Evolutionary conservation across 371 early-diverging fungal genomes (phyloP), one percentile per base, ranked within the genome.

Genomic region (Paraphysoderma sedebokerense): DNA sequence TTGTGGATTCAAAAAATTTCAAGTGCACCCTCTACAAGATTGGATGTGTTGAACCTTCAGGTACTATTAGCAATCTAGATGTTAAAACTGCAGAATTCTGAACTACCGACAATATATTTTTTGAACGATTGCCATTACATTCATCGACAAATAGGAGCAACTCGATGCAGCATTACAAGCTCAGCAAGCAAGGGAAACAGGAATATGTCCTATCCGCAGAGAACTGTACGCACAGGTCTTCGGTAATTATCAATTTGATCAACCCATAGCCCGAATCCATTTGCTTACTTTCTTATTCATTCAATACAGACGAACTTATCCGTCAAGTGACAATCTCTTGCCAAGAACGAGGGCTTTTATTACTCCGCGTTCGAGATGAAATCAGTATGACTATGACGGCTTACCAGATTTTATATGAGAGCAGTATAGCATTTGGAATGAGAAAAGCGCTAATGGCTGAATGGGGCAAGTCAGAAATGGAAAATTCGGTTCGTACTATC

Each of bases 301-400:
- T 5, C 29, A 6, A 41, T 1, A 15, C 4, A 67, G 70, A 72
- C 49, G 73, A 72, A 44, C 55, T 72, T 11, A 72, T 72, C 50
- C 60, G 73, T 19, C 70, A 72, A 55, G 73, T 72, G 12, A 68
- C 73, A 6, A 72, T 72, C 49, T 48, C 52, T 27, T 72, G 73
- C 53, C 70, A 70, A 47, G 73, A 72, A 42, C 62, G 70, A 31
- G 72, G 72, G 17, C 61, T 72, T 35, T 52, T 72, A 17, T 58
- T 72, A 13, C 56, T 72, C 12, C 59, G 73, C 15, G 64, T 72
- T 5, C 62, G 73, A 29, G 71, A 72, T 48, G 73, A 72, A 47
- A 70, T 72, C 53, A 57, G 70, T 45, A 70, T 70, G 70, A 61
- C 73, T 9, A 62, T 72, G 39, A 67, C 68, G 1, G 71, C 73